Conservation (phyloP, 306 rosid genomes). For the Vigna trinervia region DNA sequence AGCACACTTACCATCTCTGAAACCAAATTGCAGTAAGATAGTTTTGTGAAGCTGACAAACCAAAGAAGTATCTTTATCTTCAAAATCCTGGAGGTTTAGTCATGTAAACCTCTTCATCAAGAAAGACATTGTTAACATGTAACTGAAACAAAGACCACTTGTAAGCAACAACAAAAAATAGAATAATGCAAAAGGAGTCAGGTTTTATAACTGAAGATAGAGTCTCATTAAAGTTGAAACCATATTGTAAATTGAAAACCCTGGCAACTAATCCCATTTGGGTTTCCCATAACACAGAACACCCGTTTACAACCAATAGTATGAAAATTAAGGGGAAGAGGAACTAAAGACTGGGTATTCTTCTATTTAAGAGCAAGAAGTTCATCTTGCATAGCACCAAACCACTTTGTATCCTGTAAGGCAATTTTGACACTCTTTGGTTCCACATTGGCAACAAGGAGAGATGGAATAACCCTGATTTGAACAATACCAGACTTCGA, state of each 20-base stretch:
- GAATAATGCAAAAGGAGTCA: neutral
- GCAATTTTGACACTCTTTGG: too few relatives aligned
- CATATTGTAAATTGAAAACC: neutral
- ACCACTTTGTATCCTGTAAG: neutral
- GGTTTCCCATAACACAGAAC: neutral
- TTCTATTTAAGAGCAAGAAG: too few relatives aligned
- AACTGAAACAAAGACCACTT: neutral
- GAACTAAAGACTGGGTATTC: neutral
- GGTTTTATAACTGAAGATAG: neutral
- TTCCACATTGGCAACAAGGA: too few relatives aligned
- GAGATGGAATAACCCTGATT: too few relatives aligned
- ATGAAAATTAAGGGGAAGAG: neutral
- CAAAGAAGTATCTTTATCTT: neutral
- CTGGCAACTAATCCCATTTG: neutral
- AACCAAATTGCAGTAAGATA: too few relatives aligned
- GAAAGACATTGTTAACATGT: neutral
- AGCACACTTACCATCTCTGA: too few relatives aligned
- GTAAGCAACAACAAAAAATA: neutral
- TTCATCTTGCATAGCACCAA: too few relatives aligned
- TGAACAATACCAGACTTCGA: too few relatives aligned
- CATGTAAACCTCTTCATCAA: neutral
- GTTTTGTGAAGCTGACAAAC: neutral
- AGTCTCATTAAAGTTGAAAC: neutral
- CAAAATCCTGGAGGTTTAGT: neutral
- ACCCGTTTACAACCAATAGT: neutral